Evolutionary conservation across 2,329 filamentous ascomycete genomes (phyloP).

Genomic region (Paradendryphiella salina): DNA sequence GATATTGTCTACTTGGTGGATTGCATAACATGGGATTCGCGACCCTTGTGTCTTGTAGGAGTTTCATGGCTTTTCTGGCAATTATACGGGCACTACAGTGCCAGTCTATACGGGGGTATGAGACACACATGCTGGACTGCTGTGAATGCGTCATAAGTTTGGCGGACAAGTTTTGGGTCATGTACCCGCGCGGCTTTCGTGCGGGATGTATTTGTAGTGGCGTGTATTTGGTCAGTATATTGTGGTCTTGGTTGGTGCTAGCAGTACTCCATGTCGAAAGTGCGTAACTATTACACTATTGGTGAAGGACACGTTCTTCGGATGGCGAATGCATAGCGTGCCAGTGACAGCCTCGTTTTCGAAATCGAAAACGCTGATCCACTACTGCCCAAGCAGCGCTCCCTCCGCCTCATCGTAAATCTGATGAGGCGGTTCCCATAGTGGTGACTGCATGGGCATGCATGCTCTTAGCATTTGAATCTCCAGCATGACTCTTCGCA

Average conservation of each 20-base stretch:
- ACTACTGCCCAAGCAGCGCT: not conserved
- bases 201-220: not conserved
- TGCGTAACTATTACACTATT: not conserved
- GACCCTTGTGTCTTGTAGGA: no score
- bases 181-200: not conserved
- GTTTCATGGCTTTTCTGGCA: no score
- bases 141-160: no score
- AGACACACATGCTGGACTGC: no score
- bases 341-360: not conserved
- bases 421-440: not conserved
- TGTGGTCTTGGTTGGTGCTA: not conserved
- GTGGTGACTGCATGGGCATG: not conserved
- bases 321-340: not conserved
- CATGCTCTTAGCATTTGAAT: not conserved
- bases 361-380: not conserved
- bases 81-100: no score
- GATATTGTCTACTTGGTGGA: no score
- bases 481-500: not conserved
- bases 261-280: not conserved
- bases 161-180: not conserved
- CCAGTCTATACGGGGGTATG: no score
- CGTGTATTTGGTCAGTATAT: constrained; percentile 1
- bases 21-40: no score
- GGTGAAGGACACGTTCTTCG: not conserved
- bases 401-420: not conserved